phyloP scores from a whole-genome alignment of 2,329 filamentous ascomycete genomes.

The Hymenoscyphus fraxineus region DNA sequence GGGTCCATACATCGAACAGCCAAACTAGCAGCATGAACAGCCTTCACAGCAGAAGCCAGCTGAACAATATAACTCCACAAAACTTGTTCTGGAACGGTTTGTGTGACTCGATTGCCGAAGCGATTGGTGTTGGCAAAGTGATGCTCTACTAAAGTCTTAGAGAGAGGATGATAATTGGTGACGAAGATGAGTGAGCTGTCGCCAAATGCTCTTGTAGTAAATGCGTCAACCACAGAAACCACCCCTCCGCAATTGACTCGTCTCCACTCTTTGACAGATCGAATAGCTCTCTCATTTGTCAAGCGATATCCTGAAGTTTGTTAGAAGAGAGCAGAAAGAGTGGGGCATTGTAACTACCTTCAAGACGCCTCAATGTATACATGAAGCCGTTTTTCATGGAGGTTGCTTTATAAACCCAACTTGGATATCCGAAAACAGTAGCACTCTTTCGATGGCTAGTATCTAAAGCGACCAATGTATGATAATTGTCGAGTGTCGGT shows the following conservation, averaged over 20 bases:
- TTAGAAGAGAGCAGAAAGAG: slow-evolving; percentile 10
- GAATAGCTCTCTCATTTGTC: slow-evolving; percentile 84
- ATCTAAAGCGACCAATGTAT: slow-evolving; percentile 87
- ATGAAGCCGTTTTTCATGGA: slow-evolving; percentile 83
- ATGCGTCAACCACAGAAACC: slow-evolving; percentile 84
- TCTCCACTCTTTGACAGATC: slow-evolving; percentile 85
- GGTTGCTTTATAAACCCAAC: slow-evolving; percentile 92
- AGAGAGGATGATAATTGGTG: slow-evolving; percentile 86
- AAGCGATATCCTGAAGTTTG: slow-evolving; percentile 65
- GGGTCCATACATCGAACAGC: slow-evolving; percentile 83
- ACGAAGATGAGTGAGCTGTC: slow-evolving; percentile 94
- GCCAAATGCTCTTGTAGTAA: slow-evolving; percentile 88
- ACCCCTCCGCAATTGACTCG: slow-evolving; percentile 76
- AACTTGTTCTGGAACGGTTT: slow-evolving; percentile 62
- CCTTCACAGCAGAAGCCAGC: slow-evolving; percentile 80
- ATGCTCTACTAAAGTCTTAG: slow-evolving; percentile 83
- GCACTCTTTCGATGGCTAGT: slow-evolving; percentile 74
- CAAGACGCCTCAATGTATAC: slow-evolving; percentile 83
- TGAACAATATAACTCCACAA: slow-evolving; percentile 93
- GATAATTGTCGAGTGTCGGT: slow-evolving; percentile 80
- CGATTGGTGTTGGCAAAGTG: slow-evolving; percentile 52
- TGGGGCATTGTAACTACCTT: slow-evolving; percentile 48
- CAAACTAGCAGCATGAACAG: slow-evolving; percentile 76
- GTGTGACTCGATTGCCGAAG: slow-evolving; percentile 37
- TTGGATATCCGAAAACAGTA: slow-evolving; percentile 78